phyloP scores from a whole-genome alignment of 192 early-diverging fungal genomes.

The Mortierella claussenii region DNA sequence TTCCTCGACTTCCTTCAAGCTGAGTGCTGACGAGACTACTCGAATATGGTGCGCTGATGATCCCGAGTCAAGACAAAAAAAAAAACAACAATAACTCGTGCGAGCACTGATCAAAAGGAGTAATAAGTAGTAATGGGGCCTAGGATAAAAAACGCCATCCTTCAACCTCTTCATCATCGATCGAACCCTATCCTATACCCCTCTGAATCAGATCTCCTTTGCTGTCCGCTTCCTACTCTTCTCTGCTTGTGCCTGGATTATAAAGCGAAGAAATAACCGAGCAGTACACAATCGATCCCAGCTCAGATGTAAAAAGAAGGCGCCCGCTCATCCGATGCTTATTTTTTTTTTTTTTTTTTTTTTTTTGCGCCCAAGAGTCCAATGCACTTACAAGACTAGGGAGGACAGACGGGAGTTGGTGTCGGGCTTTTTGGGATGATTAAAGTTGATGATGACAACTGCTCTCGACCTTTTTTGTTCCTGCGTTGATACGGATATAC shows the following conservation, averaged over 20 bases:
- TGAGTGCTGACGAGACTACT: background rate
- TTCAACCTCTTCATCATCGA: no score
- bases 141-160: background rate
- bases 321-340: no score
- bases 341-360: conserved; percentile 14
- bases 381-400: conserved; percentile 15
- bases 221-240: no score
- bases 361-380: conserved; percentile 8
- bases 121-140: background rate
- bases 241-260: no score
- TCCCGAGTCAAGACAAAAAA: conserved; percentile 12
- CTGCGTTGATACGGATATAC: conserved; percentile 7
- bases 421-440: conserved; percentile 29
- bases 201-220: no score
- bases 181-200: no score
- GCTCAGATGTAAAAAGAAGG: no score
- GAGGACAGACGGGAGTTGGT: conserved; percentile 4
- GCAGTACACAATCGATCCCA: no score
- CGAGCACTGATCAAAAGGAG: background rate
- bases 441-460: conserved; percentile 43
- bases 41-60: conserved; percentile 2
- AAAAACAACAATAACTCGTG: background rate
- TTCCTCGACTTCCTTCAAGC: no score
- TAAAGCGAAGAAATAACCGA: no score
- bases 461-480: conserved; percentile 27